Conservation (phyloP, 2,329 filamentous ascomycete genomes). For the Alternaria angustiovoidea region DNA sequence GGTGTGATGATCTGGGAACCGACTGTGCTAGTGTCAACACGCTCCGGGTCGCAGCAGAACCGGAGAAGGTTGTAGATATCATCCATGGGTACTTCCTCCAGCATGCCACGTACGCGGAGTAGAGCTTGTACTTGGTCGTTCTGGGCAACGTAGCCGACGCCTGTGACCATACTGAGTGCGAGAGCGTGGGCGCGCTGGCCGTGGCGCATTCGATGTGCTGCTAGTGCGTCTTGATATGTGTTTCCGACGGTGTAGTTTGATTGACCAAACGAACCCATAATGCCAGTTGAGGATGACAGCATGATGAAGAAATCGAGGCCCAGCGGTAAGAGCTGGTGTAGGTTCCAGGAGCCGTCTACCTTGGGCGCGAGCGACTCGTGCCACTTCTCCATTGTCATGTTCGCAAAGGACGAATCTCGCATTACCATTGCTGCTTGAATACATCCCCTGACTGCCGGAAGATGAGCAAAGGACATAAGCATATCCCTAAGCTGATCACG, state of each 20-base stretch:
- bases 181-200: constrained; percentile 26
- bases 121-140: constrained; percentile 21
- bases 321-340: constrained; percentile 28
- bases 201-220: constrained; percentile 25
- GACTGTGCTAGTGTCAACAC: constrained; percentile 1
- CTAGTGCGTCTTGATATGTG: constrained; percentile 37
- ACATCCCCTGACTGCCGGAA: constrained; percentile 35
- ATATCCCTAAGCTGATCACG: constrained; percentile 5
- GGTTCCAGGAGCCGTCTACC: constrained; percentile 44
- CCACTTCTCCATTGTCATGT: constrained; percentile 30
- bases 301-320: constrained; percentile 39
- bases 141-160: constrained; percentile 26
- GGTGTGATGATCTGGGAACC: constrained; percentile 30
- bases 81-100: constrained; percentile 22
- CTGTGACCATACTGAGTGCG: constrained; percentile 27
- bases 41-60: constrained; percentile 24
- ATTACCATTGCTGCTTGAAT: constrained; percentile 35
- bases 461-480: constrained; percentile 7
- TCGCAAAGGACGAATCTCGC: constrained; percentile 27
- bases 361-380: constrained; percentile 33
- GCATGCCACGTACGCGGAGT: constrained; percentile 14
- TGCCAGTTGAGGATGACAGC: constrained; percentile 29
- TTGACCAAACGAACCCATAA: constrained; percentile 32
- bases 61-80: constrained; percentile 32
- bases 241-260: constrained; percentile 37